Evolutionary conservation across 1,284 basidiomycete species (phyloP), one percentile per base, ranked within the genome.

Genomic region (Apiotrichum gracile): DNA sequence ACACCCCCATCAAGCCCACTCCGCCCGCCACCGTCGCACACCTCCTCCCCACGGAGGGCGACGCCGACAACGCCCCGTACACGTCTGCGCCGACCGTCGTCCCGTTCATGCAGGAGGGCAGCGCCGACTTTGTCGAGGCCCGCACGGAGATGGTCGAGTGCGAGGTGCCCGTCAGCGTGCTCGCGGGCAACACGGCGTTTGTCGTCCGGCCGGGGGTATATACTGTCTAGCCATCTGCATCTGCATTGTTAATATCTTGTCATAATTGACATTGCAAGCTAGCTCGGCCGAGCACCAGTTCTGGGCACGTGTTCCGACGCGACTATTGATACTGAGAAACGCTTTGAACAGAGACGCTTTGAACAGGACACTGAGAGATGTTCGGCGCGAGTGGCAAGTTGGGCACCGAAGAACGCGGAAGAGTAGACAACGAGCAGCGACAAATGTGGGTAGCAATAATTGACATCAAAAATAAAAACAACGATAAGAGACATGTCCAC

Each of bases 131-230:
- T 24, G 51, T 54, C 44, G 85, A 83, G 53, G 78, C 85, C 19
- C 77, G 74, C 65, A 79, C 85, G 24, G 88, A 93, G 78, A 87
- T 84, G 55, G 88, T 96, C 19, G 90, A 93, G 69, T 93, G 91
- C 64, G 86, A 89, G 71, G 85, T 96, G 45, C 89, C 89, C n/a
- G 83, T 96, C 52, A 83, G 76, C 62, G 86, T 93, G 4, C 88
- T 87, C 79, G 85, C 91, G 16, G 88, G 88, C 25, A 91, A 91
- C 72, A 92, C 91, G 9, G 87, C 86, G 47, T 92, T 89, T 46
- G 60, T 70, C n/a, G 69, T 72, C 9, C 54, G 66, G 27, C 69
- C 72, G 21, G 62, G 53, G 25, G 57, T 64, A 9, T 60, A 55
- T 24, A 47, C 51, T 10, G 55, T 66, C 27, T 69, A 51, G 31